These are phyloP conservation scores for Fusarium burgessii DNA, from an alignment of 2,329 filamentous ascomycete genomes.

Conservation along the genomic window DNA sequence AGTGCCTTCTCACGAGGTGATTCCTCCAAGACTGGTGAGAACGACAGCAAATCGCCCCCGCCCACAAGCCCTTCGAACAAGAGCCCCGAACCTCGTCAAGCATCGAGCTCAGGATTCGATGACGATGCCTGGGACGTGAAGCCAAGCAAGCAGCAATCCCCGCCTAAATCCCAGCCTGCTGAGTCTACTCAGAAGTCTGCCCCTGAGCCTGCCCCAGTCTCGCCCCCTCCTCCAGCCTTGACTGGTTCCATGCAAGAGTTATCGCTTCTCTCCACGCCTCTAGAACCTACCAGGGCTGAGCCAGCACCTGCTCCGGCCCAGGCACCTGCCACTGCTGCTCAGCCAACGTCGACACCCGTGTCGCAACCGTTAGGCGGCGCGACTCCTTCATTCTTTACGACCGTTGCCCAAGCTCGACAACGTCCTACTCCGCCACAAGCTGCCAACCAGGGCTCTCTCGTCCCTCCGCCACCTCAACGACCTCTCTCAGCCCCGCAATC, in stretches of 20 bases:
- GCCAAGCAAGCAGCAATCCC: slow-evolving; percentile 71
- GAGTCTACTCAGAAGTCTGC: slow-evolving; percentile 43
- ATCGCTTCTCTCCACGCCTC: slow-evolving; percentile 64
- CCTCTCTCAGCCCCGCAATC: slow-evolving; percentile 90
- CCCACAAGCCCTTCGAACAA: slow-evolving; percentile 47
- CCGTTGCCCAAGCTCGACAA: slow-evolving; percentile 60
- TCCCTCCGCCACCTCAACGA: slow-evolving; percentile 81
- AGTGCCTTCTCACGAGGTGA: slow-evolving; percentile 80
- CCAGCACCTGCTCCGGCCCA: slow-evolving; percentile 47
- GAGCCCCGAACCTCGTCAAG: slow-evolving; percentile 44
- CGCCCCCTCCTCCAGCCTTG: slow-evolving; percentile 59
- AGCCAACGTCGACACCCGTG: slow-evolving; percentile 51
- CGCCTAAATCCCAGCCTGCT: slow-evolving; percentile 34
- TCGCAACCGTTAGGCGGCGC: slow-evolving; percentile 65
- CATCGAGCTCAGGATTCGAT: slow-evolving; percentile 76
- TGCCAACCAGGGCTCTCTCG: slow-evolving; percentile 71
- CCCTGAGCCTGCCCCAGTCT: slow-evolving; percentile 25
- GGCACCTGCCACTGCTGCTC: slow-evolving; percentile 21
- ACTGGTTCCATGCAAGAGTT: slow-evolving; percentile 76
- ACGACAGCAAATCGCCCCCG: slow-evolving; percentile 40
- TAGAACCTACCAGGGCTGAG: slow-evolving; percentile 62
- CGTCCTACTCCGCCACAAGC: slow-evolving; percentile 47
- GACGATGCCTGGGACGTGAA: slow-evolving; percentile 99
- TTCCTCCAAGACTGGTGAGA: slow-evolving; percentile 37
- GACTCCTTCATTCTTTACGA: slow-evolving; percentile 68